Conservation (phyloP, 805 yeast genomes). For the Candida patagonica region DNA sequence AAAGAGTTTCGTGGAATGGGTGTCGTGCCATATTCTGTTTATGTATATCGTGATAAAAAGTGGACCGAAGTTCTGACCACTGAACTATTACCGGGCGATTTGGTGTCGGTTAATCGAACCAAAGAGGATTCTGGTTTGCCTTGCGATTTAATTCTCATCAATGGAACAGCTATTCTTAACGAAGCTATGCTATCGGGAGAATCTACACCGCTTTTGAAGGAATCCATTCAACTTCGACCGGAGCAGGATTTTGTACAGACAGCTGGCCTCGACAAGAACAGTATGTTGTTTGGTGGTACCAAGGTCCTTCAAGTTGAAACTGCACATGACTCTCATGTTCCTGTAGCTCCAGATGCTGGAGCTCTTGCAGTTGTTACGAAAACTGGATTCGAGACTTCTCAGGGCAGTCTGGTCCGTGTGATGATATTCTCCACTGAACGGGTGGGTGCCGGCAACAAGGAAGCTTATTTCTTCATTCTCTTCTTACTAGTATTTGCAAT, state of each 20-base stretch:
- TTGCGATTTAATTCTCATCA: slow-evolving; percentile 78
- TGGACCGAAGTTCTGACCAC: slow-evolving; percentile 69
- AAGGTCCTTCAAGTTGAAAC: slow-evolving; percentile 84
- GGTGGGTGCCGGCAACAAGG: slow-evolving; percentile 91
- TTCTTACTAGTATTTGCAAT: slow-evolving; percentile 86
- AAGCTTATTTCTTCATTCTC: slow-evolving; percentile 84
- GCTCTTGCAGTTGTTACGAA: slow-evolving; percentile 83
- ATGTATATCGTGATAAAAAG: slow-evolving; percentile 56
- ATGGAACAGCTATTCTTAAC: slow-evolving; percentile 90
- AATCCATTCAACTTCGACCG: slow-evolving; percentile 80
- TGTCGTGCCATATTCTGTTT: slow-evolving; percentile 76
- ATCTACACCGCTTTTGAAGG: slow-evolving; percentile 92
- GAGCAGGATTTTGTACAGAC: slow-evolving; percentile 54
- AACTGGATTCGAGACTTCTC: slow-evolving; percentile 98
- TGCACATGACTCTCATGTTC: slow-evolving; percentile 53
- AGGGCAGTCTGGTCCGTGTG: slow-evolving; percentile 93
- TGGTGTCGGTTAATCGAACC: slow-evolving; percentile 77
- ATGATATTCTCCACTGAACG: slow-evolving; percentile 97
- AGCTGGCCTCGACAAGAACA: slow-evolving; percentile 81
- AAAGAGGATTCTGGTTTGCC: slow-evolving; percentile 88
- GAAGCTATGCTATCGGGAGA: slow-evolving; percentile 99
- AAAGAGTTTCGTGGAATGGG: slow-evolving; percentile 96
- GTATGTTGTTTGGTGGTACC: slow-evolving; percentile 91
- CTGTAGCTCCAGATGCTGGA: slow-evolving; percentile 81
- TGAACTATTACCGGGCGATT: slow-evolving; percentile 81